Conservation (phyloP, 805 yeast genomes). For the Candida xyloterini region DNA sequence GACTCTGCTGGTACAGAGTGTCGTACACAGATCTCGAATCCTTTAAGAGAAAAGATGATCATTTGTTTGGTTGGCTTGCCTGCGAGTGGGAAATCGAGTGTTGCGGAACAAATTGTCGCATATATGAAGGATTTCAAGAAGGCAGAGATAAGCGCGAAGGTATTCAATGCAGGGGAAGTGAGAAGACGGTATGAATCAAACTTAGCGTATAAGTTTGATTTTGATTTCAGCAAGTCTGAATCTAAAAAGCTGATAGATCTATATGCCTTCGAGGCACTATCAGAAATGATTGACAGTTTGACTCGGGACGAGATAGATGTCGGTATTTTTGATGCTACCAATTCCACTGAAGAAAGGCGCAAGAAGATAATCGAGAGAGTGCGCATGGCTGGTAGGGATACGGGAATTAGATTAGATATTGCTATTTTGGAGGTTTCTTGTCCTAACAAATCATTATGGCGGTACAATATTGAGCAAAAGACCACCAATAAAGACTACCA, state of each 20-base stretch:
- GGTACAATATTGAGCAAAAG: constrained; percentile 63
- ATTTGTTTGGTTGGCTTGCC: constrained; percentile 73
- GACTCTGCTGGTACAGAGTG: constrained; percentile 8
- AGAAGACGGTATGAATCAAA: constrained; percentile 37
- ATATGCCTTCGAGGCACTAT: constrained; percentile 94
- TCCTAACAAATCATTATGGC: constrained; percentile 46
- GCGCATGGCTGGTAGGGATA: constrained; percentile 48
- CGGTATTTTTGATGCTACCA: constrained; percentile 79
- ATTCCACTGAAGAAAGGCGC: constrained; percentile 60
- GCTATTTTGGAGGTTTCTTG: constrained; percentile 61
- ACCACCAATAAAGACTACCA: constrained; percentile 60
- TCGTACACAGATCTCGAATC: constrained; percentile 5
- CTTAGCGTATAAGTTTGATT: constrained; percentile 23
- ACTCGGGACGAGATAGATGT: constrained; percentile 79
- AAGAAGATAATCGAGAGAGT: constrained; percentile 51
- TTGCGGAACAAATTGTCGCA: constrained; percentile 28
- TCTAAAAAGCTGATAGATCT: constrained; percentile 69
- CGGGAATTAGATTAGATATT: constrained; percentile 40
- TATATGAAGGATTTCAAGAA: constrained; percentile 18
- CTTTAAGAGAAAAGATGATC: constrained; percentile 28
- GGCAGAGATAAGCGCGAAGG: constrained; percentile 23
- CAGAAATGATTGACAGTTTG: constrained; percentile 70
- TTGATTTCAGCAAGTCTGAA: constrained; percentile 33
- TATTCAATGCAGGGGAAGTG: constrained; percentile 53
- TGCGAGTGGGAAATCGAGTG: constrained; percentile 83